Evolutionary conservation across 1,139 yeast genomes (phyloP).

Genomic region (Pichia sp.): DNA sequence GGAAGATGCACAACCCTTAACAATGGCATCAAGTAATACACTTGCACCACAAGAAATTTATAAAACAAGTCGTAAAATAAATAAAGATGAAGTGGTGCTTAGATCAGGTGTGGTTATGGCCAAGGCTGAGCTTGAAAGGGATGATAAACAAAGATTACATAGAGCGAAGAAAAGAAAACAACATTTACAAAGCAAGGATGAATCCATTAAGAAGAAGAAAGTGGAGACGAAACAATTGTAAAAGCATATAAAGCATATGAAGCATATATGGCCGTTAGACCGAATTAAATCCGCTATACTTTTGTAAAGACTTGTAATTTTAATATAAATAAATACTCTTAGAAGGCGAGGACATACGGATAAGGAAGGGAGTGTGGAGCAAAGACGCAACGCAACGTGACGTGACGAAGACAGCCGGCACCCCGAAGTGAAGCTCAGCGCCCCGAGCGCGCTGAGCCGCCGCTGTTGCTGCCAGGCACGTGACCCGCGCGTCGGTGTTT

Average conservation of each 20-base stretch:
- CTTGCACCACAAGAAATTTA: conserved; percentile 97
- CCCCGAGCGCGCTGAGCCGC: too few species aligned
- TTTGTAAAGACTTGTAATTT: too few species aligned
- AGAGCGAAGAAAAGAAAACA: conserved; percentile 79
- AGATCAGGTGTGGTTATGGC: conserved; percentile 80
- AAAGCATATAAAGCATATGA: too few species aligned
- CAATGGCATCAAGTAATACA: conserved; percentile 65
- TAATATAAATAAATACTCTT: too few species aligned
- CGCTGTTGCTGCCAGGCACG: too few species aligned
- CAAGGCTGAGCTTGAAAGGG: conserved; percentile 76
- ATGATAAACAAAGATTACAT: conserved; percentile 82
- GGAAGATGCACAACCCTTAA: conserved; percentile 96
- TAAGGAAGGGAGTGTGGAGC: too few species aligned
- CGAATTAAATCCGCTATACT: neutral
- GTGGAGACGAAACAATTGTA: conserved; percentile 17
- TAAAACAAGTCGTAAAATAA: conserved; percentile 45
- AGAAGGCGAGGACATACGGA: too few species aligned
- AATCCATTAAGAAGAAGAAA: conserved; percentile 26
- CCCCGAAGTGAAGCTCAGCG: too few species aligned
- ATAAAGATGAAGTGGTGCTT: conserved; percentile 60
- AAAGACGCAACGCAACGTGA: too few species aligned
- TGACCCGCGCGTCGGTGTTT: too few species aligned
- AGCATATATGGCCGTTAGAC: neutral
- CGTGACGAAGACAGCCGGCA: too few species aligned
- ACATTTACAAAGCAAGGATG: conserved; percentile 25